Evolutionary conservation across 129 eudicot genomes (phyloP).

Genomic region (Logfia minima): DNA sequence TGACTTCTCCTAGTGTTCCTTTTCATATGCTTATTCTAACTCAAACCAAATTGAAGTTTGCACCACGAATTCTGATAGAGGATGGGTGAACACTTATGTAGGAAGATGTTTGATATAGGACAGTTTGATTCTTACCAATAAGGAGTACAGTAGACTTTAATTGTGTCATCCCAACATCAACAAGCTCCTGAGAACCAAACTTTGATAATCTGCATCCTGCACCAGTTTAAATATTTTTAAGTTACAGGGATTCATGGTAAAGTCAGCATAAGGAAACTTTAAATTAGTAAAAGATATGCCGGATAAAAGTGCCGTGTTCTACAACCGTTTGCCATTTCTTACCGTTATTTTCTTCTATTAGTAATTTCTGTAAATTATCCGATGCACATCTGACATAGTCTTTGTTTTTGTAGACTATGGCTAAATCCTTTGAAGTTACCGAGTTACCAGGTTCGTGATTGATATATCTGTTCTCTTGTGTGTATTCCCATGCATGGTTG

Average conservation of each 20-base stretch:
- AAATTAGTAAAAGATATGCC: constrained; percentile 3
- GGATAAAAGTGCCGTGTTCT: neutral
- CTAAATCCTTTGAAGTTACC: constrained; percentile 77
- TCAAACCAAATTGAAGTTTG: constrained; percentile 4
- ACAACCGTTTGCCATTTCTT: neutral
- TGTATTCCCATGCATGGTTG: constrained; percentile 8
- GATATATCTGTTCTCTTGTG: constrained; percentile 13
- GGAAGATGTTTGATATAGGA: neutral
- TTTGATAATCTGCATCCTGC: neutral
- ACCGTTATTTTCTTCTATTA: neutral
- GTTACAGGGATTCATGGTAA: constrained; percentile 20
- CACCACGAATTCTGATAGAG: neutral
- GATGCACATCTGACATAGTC: constrained; percentile 11
- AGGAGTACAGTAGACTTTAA: neutral
- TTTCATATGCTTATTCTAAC: neutral
- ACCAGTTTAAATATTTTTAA: neutral
- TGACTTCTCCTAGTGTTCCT: neutral
- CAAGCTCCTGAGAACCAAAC: constrained; percentile 17
- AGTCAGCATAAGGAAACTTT: neutral
- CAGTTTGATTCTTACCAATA: neutral
- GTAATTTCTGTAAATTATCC: neutral
- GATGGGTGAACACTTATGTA: constrained; percentile 17
- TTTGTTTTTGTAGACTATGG: constrained; percentile 70
- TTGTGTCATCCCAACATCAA: constrained; percentile 10
- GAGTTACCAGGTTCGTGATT: constrained; percentile 73